phyloP scores from a whole-genome alignment of 176 grass and related monocot species.

The Bonia amplexicaulis region DNA sequence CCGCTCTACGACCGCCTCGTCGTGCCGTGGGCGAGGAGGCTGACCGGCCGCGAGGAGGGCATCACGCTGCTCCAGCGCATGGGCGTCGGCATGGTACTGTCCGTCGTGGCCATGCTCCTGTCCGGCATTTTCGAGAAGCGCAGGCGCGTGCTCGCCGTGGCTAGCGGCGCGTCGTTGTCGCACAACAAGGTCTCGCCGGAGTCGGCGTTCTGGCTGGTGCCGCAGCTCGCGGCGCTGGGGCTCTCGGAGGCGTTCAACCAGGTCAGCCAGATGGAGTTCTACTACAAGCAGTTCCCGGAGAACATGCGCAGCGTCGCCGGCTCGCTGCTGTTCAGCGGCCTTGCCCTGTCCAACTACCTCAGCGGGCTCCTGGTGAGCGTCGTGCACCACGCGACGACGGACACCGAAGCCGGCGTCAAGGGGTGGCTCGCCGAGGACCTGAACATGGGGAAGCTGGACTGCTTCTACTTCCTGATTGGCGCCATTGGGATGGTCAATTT shows the following conservation, averaged over 20 bases:
- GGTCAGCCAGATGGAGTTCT: constrained; percentile 72
- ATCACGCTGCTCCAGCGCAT: constrained; percentile 66
- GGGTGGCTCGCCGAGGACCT: constrained; percentile 61
- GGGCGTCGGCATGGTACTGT: constrained; percentile 56
- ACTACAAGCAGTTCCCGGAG: constrained; percentile 79
- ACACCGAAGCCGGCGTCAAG: neutral
- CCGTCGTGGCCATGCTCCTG: constrained; percentile 44
- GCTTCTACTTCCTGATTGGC: constrained; percentile 54
- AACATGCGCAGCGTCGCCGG: constrained; percentile 78
- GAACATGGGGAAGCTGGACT: constrained; percentile 51
- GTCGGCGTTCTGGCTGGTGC: constrained; percentile 61
- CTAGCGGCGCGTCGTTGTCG: neutral
- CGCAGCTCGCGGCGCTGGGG: constrained; percentile 48
- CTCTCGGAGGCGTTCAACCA: constrained; percentile 67
- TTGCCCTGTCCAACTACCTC: constrained; percentile 55
- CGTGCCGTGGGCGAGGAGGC: constrained; percentile 31
- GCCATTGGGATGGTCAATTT: constrained; percentile 40
- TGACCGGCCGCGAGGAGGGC: constrained; percentile 45
- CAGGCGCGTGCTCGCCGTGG: neutral
- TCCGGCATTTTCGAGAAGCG: constrained; percentile 34
- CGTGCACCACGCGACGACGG: constrained; percentile 27
- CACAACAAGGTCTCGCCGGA: constrained; percentile 20
- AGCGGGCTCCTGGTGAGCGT: constrained; percentile 40
- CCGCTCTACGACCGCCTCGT: constrained; percentile 56
- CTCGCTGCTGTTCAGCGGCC: constrained; percentile 49